Base-by-base conservation (phyloP, 441 rosid genomes). In the Arabidopsis lyrata region DNA sequence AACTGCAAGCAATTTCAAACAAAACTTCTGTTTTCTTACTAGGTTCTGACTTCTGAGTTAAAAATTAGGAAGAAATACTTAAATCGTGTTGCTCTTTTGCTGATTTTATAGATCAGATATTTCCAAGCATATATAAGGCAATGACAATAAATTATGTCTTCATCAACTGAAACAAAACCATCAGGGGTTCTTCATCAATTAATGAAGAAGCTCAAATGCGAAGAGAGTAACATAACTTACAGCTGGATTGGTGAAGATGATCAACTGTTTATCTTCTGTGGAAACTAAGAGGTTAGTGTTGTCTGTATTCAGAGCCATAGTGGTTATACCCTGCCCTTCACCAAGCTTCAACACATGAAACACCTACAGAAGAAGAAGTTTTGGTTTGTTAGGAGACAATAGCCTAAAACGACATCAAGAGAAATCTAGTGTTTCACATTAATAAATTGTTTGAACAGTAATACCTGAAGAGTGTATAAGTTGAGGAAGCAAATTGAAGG, bases 271-370 rank as follows among this genome's bases (percentile, higher is more conserved):
- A 81, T 96, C 96, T 39, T 83, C 89, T 56, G 99, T 93, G 62
- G 99, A 90, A 66, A 93, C 95, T 81, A 96, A 77, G 60, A 96
- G 96, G 85, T 96, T 93, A 36, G 98, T 93, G 80, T 87, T 89
- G 78, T 93, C 97, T 66, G 66, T 75, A 85, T 82, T 96, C 29
- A 93, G 81, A 44, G 97, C 85, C 84, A 96, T 68, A 24, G 99
- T 86, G 18, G 97, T 89, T 65, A 96, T 93, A 82, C 92, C 90
- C 83, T 93, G 97, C 52, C 87, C 95, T 82, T 84, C 65, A 44
- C 74, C 84, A 60, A 96, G 92, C 81, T 85, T 85, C 65, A 90
- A 42, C 55, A 83, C 86, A 83, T 96, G 97, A 75, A 87, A 88
- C 13, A 89, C 88, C 99, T 96, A 88, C 69, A 83, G 55, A 18